Percentiles rank a stretch among this genome's conserved stretches.
Conservation (phyloP, 495 filamentous ascomycete species). For the Daldinia bambusicola region DNA sequence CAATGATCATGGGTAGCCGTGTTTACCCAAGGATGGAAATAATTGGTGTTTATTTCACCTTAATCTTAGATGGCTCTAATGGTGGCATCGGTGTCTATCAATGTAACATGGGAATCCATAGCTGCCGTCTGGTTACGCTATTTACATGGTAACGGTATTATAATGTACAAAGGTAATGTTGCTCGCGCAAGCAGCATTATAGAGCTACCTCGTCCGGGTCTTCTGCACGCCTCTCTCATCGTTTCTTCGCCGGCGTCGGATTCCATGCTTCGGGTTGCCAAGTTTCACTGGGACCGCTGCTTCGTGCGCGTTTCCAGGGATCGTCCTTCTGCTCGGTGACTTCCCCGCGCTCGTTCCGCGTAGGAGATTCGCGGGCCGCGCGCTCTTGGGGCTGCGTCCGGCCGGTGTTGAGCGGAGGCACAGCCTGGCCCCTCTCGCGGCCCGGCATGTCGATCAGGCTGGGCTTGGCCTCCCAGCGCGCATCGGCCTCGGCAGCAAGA, state of each 20-base stretch:
- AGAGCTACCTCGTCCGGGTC: constrained; percentile 3
- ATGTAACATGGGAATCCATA: constrained; percentile 1
- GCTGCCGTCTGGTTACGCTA: constrained; percentile 8
- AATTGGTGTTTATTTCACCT: not conserved
- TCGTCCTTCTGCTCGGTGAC: constrained; percentile 54
- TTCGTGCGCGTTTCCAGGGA: constrained; percentile 69
- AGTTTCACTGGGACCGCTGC: constrained; percentile 67
- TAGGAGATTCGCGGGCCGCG: constrained; percentile 34
- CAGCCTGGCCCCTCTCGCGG: constrained; percentile 25
- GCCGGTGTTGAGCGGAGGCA: constrained; percentile 24
- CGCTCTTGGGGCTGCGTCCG: constrained; percentile 21
- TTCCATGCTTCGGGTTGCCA: constrained; percentile 84
- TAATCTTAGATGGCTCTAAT: not conserved
- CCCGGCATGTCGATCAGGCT: constrained; percentile 46
- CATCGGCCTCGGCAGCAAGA: constrained; percentile 82
- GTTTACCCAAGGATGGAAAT: not conserved
- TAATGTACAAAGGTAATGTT: constrained; percentile 18
- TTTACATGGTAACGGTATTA: constrained; percentile 7
- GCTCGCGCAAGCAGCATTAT: constrained; percentile 26
- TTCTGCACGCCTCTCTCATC: constrained; percentile 26
- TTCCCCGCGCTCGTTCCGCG: constrained; percentile 43
- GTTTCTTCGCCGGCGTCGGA: constrained; percentile 56
- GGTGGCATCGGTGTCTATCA: constrained; percentile 9
- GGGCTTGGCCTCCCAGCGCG: constrained; percentile 83
- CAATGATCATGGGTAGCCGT: not conserved